Conservation (phyloP, 164 flowering plant genomes). For the Chimonanthus praecox region DNA sequence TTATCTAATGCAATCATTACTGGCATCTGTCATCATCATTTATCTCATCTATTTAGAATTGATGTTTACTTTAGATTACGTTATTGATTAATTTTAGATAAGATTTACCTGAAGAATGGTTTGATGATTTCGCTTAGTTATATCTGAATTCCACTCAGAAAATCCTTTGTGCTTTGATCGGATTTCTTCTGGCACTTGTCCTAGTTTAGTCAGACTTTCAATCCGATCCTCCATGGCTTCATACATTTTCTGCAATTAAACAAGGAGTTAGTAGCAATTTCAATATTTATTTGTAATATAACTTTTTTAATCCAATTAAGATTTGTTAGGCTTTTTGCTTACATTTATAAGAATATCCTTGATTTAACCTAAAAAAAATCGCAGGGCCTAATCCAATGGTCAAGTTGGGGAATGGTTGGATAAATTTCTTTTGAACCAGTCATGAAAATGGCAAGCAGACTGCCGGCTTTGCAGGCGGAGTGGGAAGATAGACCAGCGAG, state of each 20-base stretch:
- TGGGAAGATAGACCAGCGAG: too few relatives aligned
- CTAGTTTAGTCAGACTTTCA: conserved; percentile 35
- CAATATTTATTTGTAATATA: too few relatives aligned
- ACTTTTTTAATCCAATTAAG: too few relatives aligned
- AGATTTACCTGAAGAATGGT: conserved; percentile 54
- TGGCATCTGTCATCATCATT: too few relatives aligned
- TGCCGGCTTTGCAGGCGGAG: too few relatives aligned
- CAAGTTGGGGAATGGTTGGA: not conserved
- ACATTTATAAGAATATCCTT: too few relatives aligned
- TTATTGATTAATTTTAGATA: not conserved
- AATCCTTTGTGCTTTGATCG: conserved; percentile 37
- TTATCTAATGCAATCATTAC: not conserved
- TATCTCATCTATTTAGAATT: too few relatives aligned
- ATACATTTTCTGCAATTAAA: conserved; percentile 36
- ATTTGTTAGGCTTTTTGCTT: not conserved
- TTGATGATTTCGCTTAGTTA: conserved; percentile 47
- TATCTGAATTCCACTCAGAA: conserved; percentile 40
- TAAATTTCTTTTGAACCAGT: not conserved
- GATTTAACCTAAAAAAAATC: not conserved
- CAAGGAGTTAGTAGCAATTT: not conserved
- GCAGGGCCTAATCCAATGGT: too few relatives aligned
- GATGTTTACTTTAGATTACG: not conserved
- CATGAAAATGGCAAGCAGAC: too few relatives aligned
- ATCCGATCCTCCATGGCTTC: conserved; percentile 49
- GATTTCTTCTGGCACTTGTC: conserved; percentile 35